Conservation (phyloP, 306 rosid species). For the Inga leiocalycina region DNA sequence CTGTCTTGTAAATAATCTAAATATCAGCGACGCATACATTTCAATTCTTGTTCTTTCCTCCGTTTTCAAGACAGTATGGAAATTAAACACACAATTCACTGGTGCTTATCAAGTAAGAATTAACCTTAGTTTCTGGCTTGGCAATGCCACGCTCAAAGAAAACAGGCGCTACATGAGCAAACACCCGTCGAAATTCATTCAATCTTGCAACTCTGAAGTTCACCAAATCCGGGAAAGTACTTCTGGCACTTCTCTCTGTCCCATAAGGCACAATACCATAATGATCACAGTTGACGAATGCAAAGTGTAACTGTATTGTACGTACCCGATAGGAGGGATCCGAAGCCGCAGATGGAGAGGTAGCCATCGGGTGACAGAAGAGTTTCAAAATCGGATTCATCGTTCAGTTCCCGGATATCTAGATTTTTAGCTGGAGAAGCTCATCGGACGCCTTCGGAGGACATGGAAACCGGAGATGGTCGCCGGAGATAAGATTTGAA, state of each 20-base stretch:
- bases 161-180: constrained; percentile 81
- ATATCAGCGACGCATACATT: not conserved
- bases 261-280: not conserved
- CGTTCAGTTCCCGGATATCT: constrained; percentile 46
- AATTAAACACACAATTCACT: constrained; percentile 1
- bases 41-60: not conserved
- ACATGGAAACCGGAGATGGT: constrained; percentile 40
- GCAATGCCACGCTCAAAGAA: constrained; percentile 98
- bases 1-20: not conserved
- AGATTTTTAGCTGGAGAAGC: constrained; percentile 15
- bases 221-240: constrained; percentile 81
- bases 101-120: not conserved
- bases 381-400: constrained; percentile 65
- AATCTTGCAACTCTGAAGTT: constrained; percentile 72
- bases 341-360: constrained; percentile 87
- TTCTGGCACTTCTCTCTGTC: constrained; percentile 84
- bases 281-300: constrained; percentile 18
- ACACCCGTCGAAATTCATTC: constrained; percentile 77
- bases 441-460: constrained; percentile 32
- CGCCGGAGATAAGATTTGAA: constrained; percentile 37
- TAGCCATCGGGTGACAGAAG: constrained; percentile 53
- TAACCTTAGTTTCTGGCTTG: constrained; percentile 84
- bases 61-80: not conserved
- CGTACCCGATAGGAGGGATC: constrained; percentile 77
- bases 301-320: constrained; percentile 2